These are phyloP conservation scores for Nelumbo lutea DNA, from an alignment of 164 flowering plant genomes.

Conservation along the genomic window DNA sequence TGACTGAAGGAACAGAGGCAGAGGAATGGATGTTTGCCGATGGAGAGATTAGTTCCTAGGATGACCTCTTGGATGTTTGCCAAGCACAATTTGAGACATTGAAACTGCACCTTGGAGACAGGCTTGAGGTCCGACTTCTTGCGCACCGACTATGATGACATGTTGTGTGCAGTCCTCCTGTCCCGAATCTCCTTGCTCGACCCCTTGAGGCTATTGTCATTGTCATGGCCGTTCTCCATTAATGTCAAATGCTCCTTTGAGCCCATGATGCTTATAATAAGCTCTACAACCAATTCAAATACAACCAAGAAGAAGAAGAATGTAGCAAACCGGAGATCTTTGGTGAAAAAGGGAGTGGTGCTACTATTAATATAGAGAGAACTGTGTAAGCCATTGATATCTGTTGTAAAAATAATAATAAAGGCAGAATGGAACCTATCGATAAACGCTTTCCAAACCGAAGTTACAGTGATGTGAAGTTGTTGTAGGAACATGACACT, in stretches of 20 bases:
- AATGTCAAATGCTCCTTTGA: background rate
- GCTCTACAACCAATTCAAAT: too few species aligned
- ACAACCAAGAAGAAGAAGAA: too few species aligned
- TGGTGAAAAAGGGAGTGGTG: too few species aligned
- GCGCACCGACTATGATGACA: background rate
- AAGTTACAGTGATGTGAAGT: too few species aligned
- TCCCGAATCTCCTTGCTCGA: background rate
- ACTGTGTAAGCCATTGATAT: too few species aligned
- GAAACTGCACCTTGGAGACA: background rate
- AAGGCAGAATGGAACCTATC: too few species aligned
- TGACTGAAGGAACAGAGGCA: too few species aligned
- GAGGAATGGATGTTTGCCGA: background rate
- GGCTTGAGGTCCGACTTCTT: background rate
- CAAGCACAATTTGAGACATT: background rate
- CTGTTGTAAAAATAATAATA: too few species aligned
- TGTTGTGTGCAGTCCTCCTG: background rate
- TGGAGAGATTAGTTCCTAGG: background rate
- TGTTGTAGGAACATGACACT: too few species aligned
- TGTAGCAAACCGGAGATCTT: too few species aligned
- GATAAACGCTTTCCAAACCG: too few species aligned
- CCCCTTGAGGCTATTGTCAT: background rate
- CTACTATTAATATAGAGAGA: too few species aligned
- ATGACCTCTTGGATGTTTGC: background rate
- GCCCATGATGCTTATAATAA: background rate
- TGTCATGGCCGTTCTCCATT: background rate